Evolutionary conservation across 257 asterid genomes (phyloP), one percentile per base, ranked within the genome.

Genomic region (Capsicum chinense): DNA sequence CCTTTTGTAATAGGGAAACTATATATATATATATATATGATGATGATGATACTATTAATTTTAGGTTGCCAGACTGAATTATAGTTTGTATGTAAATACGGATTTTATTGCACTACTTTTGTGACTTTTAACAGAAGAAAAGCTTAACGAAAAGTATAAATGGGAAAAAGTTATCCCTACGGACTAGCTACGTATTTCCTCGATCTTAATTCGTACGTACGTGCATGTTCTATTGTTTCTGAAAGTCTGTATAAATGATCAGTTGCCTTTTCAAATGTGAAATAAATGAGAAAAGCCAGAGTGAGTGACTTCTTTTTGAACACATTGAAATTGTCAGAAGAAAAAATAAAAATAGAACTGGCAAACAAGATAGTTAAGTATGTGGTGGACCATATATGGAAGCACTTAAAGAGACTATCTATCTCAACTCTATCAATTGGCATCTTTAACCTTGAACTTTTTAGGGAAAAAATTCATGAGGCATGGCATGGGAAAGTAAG

Each of bases 261-360:
- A 78, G 21, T 78, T 66, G 64, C 47, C 81, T 78, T 78, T 78
- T 78, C 81, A 78, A 78, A 54, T 78, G 64, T 54, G 81, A 78
- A 78, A 26, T 76, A 52, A 76, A 76, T 54, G 81, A 76, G 42
- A 52, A 76, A 71, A 52, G 48, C 81, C 64, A 76, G 14, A 76
- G 64, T 76, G 3, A 6, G 64, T 76, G 3, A 6, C 64, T 76
- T 76, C 26, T 52, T 52, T 71, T 26, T 63, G 1, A 39, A 39
- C 78, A 39, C 54, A 69, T 69, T 39, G 33, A 39, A 69, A 37
- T 47, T 68, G 78, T 68, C 78, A 68, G 54, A 68, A 68, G 26
- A 39, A 37, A 37, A 67, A 67, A 66, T 64, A 33, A 35, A 13
- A 68, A 7, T 3, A 14, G 7, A 26, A 64, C 15, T 10, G 39